Evolutionary conservation across 1,139 yeast species (phyloP).

Genomic region (Kazachstania sp.): DNA sequence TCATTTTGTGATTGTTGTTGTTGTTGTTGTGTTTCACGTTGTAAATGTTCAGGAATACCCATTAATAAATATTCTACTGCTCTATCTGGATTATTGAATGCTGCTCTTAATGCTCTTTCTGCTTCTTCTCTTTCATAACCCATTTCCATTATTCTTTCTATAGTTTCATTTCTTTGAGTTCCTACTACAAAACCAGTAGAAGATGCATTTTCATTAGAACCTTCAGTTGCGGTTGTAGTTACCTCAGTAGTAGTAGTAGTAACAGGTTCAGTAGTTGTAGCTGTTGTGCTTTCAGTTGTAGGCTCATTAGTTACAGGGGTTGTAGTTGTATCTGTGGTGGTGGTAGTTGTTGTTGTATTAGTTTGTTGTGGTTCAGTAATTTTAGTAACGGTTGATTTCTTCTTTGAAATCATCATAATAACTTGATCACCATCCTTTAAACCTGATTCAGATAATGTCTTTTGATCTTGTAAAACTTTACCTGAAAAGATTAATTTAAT

Average conservation of each 20-base stretch:
- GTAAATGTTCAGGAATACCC: slow-evolving; percentile 72
- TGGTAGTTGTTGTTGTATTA: slow-evolving; percentile 20
- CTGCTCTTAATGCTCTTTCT: slow-evolving; percentile 87
- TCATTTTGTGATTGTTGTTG: slow-evolving; percentile 19
- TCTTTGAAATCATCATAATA: slow-evolving; percentile 73
- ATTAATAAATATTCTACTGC: slow-evolving; percentile 92
- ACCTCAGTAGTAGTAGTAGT: too few relatives aligned
- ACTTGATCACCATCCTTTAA: slow-evolving; percentile 86
- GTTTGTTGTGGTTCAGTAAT: slow-evolving; percentile 14
- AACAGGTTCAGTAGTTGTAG: slow-evolving; percentile 19
- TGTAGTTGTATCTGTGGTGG: slow-evolving; percentile 4
- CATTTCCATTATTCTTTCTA: slow-evolving; percentile 86
- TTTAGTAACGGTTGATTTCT: slow-evolving; percentile 22
- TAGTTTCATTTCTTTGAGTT: slow-evolving; percentile 33
- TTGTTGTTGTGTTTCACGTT: slow-evolving; percentile 14
- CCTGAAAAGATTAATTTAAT: slow-evolving; percentile 86
- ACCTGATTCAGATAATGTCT: slow-evolving; percentile 61
- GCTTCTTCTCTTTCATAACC: slow-evolving; percentile 87
- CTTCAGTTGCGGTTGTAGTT: too few relatives aligned
- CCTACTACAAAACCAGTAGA: slow-evolving; percentile 29
- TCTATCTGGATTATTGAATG: slow-evolving; percentile 94
- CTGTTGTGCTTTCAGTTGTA: slow-evolving; percentile 23
- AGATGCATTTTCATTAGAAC: background rate
- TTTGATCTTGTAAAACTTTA: slow-evolving; percentile 78
- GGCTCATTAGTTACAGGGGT: slow-evolving; percentile 6